Evolutionary conservation across 371 early-diverging fungal genomes (phyloP).

Genomic region (Zychaea mexicana): DNA sequence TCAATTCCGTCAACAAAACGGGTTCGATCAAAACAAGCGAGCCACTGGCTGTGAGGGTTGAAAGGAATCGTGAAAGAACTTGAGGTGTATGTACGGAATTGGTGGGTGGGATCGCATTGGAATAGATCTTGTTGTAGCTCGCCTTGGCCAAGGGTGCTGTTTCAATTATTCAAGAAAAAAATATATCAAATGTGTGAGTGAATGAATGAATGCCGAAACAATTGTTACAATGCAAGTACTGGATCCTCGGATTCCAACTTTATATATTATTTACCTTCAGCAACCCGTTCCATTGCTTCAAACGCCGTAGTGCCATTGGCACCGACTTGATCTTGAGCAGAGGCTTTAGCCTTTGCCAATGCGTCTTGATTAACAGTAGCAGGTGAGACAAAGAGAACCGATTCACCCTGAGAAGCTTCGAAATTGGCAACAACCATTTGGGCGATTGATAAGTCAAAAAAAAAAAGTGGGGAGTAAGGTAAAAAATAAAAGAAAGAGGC

Average conservation of each 20-base stretch:
- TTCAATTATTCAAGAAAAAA: no score
- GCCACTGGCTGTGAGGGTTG: conserved; percentile 36
- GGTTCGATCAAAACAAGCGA: conserved; percentile 37
- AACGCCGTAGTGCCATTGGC: conserved; percentile 41
- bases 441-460: neutral
- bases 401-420: conserved; percentile 23
- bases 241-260: no score
- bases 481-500: neutral
- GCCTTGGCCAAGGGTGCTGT: conserved; percentile 42
- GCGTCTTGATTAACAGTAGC: conserved; percentile 31
- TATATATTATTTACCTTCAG: conserved; percentile 52
- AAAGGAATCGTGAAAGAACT: conserved; percentile 44
- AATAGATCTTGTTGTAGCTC: conserved; percentile 34
- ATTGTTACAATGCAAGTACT: no score
- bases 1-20: conserved; percentile 28
- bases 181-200: no score
- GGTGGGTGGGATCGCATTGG: conserved; percentile 39
- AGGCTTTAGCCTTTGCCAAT: conserved; percentile 26
- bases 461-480: neutral
- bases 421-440: neutral
- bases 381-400: conserved; percentile 42
- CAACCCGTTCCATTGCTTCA: conserved; percentile 47
- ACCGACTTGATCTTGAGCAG: conserved; percentile 44
- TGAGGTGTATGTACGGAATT: conserved; percentile 39
- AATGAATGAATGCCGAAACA: no score